Percentiles rank a stretch among this genome's conserved stretches.
Evolutionary conservation across 176 grass and related monocot species (phyloP).

Genomic region (Alloteropsis semialata): DNA sequence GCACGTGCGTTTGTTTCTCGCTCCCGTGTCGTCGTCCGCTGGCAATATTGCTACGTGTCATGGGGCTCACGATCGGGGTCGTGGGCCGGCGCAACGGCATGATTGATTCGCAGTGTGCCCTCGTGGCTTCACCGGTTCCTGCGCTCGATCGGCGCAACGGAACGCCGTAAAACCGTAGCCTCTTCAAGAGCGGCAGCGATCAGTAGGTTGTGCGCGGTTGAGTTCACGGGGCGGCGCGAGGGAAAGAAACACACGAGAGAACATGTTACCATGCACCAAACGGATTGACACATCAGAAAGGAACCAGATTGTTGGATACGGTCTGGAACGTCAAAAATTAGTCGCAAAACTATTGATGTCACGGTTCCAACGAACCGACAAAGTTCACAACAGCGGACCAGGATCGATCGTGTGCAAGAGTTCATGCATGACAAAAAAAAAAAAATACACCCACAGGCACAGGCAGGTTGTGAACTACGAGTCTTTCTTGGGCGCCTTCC

Average conservation of each 20-base stretch:
- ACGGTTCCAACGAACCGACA: neutral
- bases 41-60: neutral
- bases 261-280: neutral
- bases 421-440: neutral
- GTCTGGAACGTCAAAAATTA: neutral
- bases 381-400: no score
- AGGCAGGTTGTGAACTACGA: constrained; percentile 17
- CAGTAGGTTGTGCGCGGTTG: no score
- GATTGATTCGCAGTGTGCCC: neutral
- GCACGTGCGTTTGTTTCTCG: neutral
- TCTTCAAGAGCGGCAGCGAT: no score
- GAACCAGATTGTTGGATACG: neutral
- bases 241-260: no score
- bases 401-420: neutral
- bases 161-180: no score
- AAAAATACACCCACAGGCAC: no score
- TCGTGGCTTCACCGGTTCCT: neutral
- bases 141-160: no score
- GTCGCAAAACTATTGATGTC: neutral
- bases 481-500: constrained; percentile 64
- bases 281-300: neutral
- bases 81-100: neutral
- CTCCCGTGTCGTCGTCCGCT: neutral
- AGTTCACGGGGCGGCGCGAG: neutral
- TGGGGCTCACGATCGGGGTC: neutral